These are phyloP conservation scores for Leishmania aethiopica DNA, from an alignment of 208 protist genomes.

Conservation along the genomic window DNA sequence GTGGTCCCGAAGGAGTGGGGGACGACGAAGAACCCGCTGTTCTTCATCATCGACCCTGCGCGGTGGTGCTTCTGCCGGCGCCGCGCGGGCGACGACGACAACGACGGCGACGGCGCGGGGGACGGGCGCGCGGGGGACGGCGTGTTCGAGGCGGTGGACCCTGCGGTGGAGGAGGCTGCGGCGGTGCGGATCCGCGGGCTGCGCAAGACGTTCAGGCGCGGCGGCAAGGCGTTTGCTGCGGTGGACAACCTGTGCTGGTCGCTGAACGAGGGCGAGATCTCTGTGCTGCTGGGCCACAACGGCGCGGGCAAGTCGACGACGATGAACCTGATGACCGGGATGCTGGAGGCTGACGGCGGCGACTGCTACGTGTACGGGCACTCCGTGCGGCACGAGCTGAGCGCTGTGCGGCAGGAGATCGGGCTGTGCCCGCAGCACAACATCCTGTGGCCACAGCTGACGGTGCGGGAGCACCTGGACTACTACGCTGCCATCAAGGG, in stretches of 20 bases:
- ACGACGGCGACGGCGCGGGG: conserved; percentile 5
- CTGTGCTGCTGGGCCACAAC: conserved; percentile 81
- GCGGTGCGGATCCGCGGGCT: conserved; percentile 30
- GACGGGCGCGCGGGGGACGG: conserved; percentile 31
- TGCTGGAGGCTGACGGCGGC: conserved; percentile 60
- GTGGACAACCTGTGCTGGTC: conserved; percentile 72
- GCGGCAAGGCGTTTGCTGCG: conserved; percentile 53
- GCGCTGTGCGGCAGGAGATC: conserved; percentile 63
- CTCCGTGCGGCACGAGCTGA: conserved; percentile 57
- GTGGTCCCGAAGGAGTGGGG: conserved; percentile 75
- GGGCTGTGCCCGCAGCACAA: conserved; percentile 68
- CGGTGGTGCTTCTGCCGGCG: conserved; percentile 37
- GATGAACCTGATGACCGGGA: conserved; percentile 85
- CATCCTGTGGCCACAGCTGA: conserved; percentile 82
- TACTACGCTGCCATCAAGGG: conserved; percentile 93
- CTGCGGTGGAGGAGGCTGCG: conserved; percentile 29
- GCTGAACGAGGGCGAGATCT: conserved; percentile 60
- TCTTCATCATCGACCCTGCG: conserved; percentile 61
- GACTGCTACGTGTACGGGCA: conserved; percentile 76
- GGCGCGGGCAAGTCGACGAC: conserved; percentile 84
- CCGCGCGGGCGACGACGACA: conserved; percentile 18
- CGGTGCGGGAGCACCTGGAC: conserved; percentile 86
- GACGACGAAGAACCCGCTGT: conserved; percentile 54
- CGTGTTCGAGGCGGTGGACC: conserved; percentile 22
- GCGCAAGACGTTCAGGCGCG: conserved; percentile 34